Evolutionary conservation across 306 rosid species (phyloP).

Genomic region (Crataegus laevigata): DNA sequence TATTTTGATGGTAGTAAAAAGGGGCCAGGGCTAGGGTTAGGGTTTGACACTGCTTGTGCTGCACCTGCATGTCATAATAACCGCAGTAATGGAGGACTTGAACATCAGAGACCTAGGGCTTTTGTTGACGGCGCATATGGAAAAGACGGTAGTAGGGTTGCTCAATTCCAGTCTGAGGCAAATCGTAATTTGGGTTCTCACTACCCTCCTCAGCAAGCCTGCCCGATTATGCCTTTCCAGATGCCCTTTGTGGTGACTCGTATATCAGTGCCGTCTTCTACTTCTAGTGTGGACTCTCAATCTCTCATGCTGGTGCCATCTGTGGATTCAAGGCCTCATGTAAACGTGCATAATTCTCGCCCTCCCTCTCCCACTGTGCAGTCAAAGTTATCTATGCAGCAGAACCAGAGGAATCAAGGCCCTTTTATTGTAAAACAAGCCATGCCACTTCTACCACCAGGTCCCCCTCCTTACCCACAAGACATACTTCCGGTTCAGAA

Average conservation of each 20-base stretch:
- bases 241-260: conserved; percentile 16
- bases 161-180: conserved; percentile 29
- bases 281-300: conserved; percentile 29
- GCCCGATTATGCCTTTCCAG: conserved; percentile 39
- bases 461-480: no score
- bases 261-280: background rate
- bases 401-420: conserved; percentile 24
- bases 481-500: conserved; percentile 19
- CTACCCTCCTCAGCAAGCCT: conserved; percentile 35
- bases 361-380: conserved; percentile 23
- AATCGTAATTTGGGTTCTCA: conserved; percentile 28
- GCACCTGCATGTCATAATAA: no score
- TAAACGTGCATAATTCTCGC: conserved; percentile 34
- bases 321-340: conserved; percentile 34
- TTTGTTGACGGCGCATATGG: background rate
- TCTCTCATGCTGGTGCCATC: conserved; percentile 35
- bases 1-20: background rate
- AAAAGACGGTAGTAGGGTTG: conserved; percentile 8
- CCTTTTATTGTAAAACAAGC: no score
- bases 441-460: no score
- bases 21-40: no score
- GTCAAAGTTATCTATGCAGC: conserved; percentile 29
- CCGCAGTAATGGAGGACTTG: no score
- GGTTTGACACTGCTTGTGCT: no score
- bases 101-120: no score